Conservation (phyloP, 2,329 filamentous ascomycete genomes). For the Phoma sp. region DNA sequence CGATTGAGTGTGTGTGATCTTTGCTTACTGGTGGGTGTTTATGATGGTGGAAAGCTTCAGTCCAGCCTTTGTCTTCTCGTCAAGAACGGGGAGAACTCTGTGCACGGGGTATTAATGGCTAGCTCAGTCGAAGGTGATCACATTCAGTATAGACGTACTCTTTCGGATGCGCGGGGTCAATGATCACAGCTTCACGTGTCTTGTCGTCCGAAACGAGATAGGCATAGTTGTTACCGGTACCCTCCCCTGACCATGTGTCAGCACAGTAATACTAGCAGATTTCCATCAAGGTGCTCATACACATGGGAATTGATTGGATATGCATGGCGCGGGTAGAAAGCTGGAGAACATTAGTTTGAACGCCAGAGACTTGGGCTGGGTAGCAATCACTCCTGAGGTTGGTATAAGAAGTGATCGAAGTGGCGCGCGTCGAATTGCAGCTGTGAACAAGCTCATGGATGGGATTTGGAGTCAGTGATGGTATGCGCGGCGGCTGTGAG, state of each 20-base stretch:
- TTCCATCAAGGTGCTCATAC: constrained; percentile 56
- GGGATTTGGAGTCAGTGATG: constrained; percentile 21
- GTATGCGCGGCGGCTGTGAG: constrained; percentile 47
- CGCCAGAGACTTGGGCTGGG: too few species aligned
- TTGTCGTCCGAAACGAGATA: constrained; percentile 64
- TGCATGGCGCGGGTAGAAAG: constrained; percentile 68
- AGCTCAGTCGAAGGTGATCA: neutral
- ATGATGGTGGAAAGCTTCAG: constrained; percentile 89
- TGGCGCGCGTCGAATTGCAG: constrained; percentile 35
- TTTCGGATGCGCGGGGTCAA: constrained; percentile 79
- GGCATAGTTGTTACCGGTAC: constrained; percentile 81
- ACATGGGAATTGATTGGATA: constrained; percentile 88
- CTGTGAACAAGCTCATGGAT: constrained; percentile 44
- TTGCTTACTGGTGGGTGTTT: constrained; percentile 91
- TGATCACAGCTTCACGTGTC: constrained; percentile 63
- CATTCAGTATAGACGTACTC: constrained; percentile 62
- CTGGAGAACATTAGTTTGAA: constrained; percentile 34
- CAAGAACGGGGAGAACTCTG: constrained; percentile 67
- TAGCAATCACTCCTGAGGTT: constrained; percentile 22
- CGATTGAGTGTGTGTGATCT: neutral
- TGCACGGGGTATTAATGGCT: neutral
- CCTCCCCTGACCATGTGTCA: constrained; percentile 66
- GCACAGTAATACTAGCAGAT: neutral
- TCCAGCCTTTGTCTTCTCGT: constrained; percentile 73
- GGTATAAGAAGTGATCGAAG: constrained; percentile 24